These are phyloP conservation scores for Aspergillus intermedius DNA, from an alignment of 2,329 filamentous ascomycete species.

Conservation along the genomic window DNA sequence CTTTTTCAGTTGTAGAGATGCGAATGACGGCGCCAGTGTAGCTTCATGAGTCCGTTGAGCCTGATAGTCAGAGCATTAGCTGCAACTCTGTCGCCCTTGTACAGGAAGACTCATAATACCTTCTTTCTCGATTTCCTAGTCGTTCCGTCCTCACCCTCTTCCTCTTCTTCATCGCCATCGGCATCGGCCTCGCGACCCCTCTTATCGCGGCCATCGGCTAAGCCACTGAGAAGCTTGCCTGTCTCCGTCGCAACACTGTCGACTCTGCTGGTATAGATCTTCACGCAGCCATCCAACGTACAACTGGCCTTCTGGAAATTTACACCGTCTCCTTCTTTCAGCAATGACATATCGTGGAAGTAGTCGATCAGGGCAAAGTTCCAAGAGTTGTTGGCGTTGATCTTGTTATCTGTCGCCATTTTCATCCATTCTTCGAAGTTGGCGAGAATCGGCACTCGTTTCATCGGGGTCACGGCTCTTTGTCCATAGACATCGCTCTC, in stretches of 20 bases:
- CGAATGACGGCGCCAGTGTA: conserved; percentile 85
- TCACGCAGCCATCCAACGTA: conserved; percentile 94
- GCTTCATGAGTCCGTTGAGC: conserved; percentile 77
- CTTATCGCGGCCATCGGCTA: conserved; percentile 70
- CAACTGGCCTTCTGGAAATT: conserved; percentile 99
- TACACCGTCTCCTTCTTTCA: conserved; percentile 93
- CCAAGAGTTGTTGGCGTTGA: conserved; percentile 97
- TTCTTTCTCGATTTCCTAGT: conserved; percentile 61
- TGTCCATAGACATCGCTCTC: conserved; percentile 54
- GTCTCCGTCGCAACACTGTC: conserved; percentile 98
- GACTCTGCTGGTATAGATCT: conserved; percentile 97
- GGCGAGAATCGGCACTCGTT: conserved; percentile 87
- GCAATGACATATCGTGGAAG: conserved; percentile 96
- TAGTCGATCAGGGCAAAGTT: conserved; percentile 99
- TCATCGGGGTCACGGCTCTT: conserved; percentile 83
- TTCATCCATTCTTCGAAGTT: conserved; percentile 99
- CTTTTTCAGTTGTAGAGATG: conserved; percentile 87
- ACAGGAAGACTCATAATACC: conserved; percentile 41
- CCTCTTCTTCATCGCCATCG: conserved; percentile 57
- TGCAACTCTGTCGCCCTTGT: neutral
- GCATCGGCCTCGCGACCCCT: conserved; percentile 58
- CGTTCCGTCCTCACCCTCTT: conserved; percentile 50
- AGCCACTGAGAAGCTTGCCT: conserved; percentile 83
- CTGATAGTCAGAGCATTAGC: conserved; percentile 30
- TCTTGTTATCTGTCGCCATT: conserved; percentile 99